Evolutionary conservation across 169 alveolate genomes (phyloP).

Genomic region (Cryptosporidium muris): DNA sequence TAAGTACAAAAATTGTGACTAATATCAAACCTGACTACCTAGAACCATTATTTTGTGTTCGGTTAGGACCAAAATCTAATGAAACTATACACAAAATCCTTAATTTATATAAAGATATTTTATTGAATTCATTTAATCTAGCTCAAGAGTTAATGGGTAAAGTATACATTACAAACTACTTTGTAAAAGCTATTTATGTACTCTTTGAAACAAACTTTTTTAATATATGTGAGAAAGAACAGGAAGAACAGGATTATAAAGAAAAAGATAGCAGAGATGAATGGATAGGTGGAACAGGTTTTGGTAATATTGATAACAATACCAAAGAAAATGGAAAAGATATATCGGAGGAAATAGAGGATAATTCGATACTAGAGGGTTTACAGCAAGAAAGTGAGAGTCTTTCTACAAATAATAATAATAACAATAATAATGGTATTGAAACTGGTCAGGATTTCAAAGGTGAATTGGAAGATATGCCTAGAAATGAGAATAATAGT

Average conservation of each 20-base stretch:
- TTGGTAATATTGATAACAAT: conserved; percentile 78
- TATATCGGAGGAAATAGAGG: conserved; percentile 86
- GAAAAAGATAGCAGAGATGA: conserved; percentile 79
- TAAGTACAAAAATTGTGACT: too few relatives aligned
- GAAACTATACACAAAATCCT: not conserved
- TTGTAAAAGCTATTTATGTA: conserved; percentile 14
- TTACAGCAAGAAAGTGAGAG: conserved; percentile 76
- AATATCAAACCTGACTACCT: too few relatives aligned
- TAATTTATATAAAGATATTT: not conserved
- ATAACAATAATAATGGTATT: conserved; percentile 62
- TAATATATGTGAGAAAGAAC: conserved; percentile 68
- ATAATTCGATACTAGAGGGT: conserved; percentile 81
- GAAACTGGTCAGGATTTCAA: conserved; percentile 54
- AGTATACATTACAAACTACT: conserved; percentile 9
- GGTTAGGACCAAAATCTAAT: too few relatives aligned
- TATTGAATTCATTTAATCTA: not conserved
- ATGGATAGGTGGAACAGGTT: conserved; percentile 80
- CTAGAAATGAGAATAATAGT: conserved; percentile 72
- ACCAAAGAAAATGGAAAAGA: conserved; percentile 81
- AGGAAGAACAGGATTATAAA: conserved; percentile 77
- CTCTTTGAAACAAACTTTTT: conserved; percentile 59
- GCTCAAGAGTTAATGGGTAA: not conserved
- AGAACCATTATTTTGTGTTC: too few relatives aligned
- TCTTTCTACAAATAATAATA: conserved; percentile 48
- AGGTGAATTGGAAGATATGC: conserved; percentile 65